Evolutionary conservation across 2,329 filamentous ascomycete genomes (phyloP).

Genomic region (Teratosphaeria viscida): DNA sequence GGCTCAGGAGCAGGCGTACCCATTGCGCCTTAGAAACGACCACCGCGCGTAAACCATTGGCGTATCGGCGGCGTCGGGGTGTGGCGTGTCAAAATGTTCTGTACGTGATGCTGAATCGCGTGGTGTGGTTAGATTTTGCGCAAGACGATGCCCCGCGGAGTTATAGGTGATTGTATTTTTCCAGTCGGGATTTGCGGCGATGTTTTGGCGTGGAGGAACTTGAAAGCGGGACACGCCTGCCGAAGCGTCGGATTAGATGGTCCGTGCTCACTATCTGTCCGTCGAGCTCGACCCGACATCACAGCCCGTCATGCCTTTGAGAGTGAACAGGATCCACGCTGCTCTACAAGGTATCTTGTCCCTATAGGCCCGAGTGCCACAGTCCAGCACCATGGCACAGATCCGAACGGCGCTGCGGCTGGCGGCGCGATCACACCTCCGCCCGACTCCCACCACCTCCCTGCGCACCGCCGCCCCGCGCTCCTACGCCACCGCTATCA

Average conservation of each 20-base stretch:
- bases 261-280: background rate
- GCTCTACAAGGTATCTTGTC: background rate
- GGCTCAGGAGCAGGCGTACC: background rate
- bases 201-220: background rate
- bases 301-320: background rate
- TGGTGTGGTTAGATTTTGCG: constrained; percentile 23
- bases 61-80: constrained; percentile 1
- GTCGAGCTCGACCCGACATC: background rate
- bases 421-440: constrained; percentile 17
- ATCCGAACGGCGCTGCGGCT: constrained; percentile 16
- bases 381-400: constrained; percentile 14
- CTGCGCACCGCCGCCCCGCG: constrained; percentile 14
- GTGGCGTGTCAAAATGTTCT: constrained; percentile 6
- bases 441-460: constrained; percentile 11
- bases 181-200: background rate
- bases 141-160: constrained; percentile 19
- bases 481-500: constrained; percentile 9
- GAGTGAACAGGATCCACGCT: background rate
- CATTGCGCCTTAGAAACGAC: constrained; percentile 1
- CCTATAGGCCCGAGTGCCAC: background rate
- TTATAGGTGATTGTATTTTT: constrained; percentile 12
- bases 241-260: background rate
- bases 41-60: constrained; percentile 11
- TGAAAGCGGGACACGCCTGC: constrained; percentile 2
- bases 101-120: constrained; percentile 5